Evolutionary conservation across 371 early-diverging fungal species (phyloP), one percentile per base, ranked within the genome.

Genomic region (Apophysomyces trapeziformis): DNA sequence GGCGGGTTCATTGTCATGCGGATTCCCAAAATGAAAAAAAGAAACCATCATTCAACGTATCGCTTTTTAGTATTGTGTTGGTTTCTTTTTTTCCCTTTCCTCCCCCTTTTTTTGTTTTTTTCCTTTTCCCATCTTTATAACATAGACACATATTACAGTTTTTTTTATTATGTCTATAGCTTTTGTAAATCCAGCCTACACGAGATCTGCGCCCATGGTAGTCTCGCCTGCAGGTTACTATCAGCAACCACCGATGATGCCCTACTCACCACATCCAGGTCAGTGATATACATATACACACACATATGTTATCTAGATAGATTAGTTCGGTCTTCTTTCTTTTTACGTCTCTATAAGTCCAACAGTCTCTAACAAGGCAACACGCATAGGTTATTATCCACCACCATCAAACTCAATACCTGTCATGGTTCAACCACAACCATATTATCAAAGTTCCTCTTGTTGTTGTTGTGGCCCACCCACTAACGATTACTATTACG

Each of bases 371-470:
- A 26, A 26, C 32, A 26, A 26, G 2, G 32, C 32, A 1, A 26
- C 32, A 50, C 54, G 7, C 7, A 26, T 9, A 50, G 54, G 18
- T 50, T 50, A 50, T 50, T 50, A 50, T 11, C 54, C 54, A 18
- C 54, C 54, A 18, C 54, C 41, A 41, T 41, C 41, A 41, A 41
- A 41, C 41, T 4, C 41, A 13, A 13, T 41, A 41, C 41, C 54
- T 21, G 54, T 50, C 21, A 50, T 50, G 54, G 21, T 50, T n/a
- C 54, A 50, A 32, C 54, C 54, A 7, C 54, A 50, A 50, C 54
- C 54, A 21, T 50, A 50, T 50, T 50, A 50, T 50, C 54, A 50
- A 50, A 50, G 16, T 21, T 50, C 54, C 2, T 50, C 54, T 21
- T 50, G 54, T 50, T 50, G 54, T 26, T n/a, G 54, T 21, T 16